These are phyloP conservation scores for Diaporthe vaccinii DNA, from an alignment of 2,329 filamentous ascomycete species.

Conservation along the genomic window DNA sequence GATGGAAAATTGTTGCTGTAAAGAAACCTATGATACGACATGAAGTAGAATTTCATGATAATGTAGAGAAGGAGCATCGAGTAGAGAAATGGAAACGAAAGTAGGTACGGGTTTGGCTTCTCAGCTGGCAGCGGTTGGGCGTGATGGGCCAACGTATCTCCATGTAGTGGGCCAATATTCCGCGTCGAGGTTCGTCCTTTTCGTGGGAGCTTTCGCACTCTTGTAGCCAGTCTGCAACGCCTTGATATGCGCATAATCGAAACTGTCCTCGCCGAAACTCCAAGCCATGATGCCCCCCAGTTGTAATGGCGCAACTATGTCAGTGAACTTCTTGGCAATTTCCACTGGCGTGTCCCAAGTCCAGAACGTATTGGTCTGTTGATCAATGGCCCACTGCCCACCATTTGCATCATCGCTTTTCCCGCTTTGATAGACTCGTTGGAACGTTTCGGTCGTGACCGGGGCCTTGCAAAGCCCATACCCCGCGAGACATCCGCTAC, in stretches of 20 bases:
- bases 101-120: no score
- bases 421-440: neutral
- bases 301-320: neutral
- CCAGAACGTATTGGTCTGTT: conserved; percentile 18
- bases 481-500: conserved; percentile 1
- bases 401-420: neutral
- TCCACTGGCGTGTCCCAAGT: conserved; percentile 12
- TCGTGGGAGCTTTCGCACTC: neutral
- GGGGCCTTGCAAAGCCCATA: conserved; percentile 7
- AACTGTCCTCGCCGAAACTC: conserved; percentile 17
- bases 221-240: neutral
- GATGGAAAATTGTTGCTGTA: no score
- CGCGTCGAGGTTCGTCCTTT: neutral
- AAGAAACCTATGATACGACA: no score
- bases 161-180: neutral
- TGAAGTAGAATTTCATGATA: no score
- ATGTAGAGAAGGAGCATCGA: no score
- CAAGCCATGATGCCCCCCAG: conserved; percentile 10
- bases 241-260: neutral
- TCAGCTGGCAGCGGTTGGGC: neutral
- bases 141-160: neutral
- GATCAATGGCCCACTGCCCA: conserved; percentile 1
- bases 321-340: neutral
- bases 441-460: neutral
- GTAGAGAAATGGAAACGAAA: no score